Percentiles rank a stretch among this genome's conserved stretches.
phyloP scores from a whole-genome alignment of 306 rosid species.

The Comarum palustre region DNA sequence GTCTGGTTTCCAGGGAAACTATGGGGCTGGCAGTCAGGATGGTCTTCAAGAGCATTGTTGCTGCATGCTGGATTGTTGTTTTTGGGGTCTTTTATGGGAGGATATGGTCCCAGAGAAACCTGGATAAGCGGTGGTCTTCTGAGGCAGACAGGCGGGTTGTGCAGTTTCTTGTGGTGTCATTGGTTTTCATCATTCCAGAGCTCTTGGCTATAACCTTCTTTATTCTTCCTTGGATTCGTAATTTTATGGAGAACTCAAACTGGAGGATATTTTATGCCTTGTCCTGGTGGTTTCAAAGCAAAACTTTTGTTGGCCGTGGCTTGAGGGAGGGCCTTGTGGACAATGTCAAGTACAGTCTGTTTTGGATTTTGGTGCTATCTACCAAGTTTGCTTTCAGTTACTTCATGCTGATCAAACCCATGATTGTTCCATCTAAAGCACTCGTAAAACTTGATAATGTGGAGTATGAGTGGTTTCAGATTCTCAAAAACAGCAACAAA shows the following conservation, averaged over 20 bases:
- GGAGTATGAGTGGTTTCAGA: conserved; percentile 62
- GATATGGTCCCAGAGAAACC: conserved; percentile 72
- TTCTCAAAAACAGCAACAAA: conserved; percentile 46
- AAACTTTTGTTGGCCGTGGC: conserved; percentile 91
- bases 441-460: conserved; percentile 41
- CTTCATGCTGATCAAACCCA: conserved; percentile 85
- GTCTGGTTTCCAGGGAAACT: conserved; percentile 85
- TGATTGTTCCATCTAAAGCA: conserved; percentile 69
- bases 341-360: conserved; percentile 67
- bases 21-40: conserved; percentile 66
- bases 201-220: conserved; percentile 65
- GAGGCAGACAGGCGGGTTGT: conserved; percentile 54
- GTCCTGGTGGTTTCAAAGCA: conserved; percentile 93
- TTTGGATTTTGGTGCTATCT: conserved; percentile 81
- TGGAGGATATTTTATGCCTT: conserved; percentile 78
- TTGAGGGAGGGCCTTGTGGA: conserved; percentile 87
- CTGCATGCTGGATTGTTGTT: conserved; percentile 67
- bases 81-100: conserved; percentile 68
- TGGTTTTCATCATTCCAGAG: conserved; percentile 72
- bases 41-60: conserved; percentile 67
- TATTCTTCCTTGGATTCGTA: conserved; percentile 80
- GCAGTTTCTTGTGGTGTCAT: conserved; percentile 57
- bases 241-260: conserved; percentile 77
- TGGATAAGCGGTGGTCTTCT: conserved; percentile 56
- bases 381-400: conserved; percentile 81